phyloP scores from a whole-genome alignment of 75 land plant species.

The Picea glauca region DNA sequence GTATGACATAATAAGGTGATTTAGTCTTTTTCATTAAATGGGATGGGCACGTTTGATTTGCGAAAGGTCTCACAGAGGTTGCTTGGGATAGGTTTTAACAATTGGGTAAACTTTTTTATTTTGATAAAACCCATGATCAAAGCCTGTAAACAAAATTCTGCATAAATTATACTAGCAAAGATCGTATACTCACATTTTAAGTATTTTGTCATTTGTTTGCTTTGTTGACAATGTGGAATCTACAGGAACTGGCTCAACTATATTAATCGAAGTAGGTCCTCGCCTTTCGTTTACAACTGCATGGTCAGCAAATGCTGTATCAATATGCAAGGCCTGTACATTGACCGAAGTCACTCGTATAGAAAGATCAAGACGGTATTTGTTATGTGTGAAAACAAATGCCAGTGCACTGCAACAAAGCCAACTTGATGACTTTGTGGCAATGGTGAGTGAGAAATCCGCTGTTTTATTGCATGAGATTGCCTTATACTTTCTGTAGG shows the following conservation, averaged over 20 bases:
- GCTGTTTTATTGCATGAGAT: background rate
- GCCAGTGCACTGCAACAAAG: conserved; percentile 34
- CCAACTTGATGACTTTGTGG: conserved; percentile 66
- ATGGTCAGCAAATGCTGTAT: conserved; percentile 97
- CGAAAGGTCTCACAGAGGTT: no score
- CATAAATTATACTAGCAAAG: no score
- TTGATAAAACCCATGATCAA: no score
- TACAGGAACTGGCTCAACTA: conserved; percentile 13
- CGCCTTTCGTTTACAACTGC: conserved; percentile 94
- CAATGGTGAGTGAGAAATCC: conserved; percentile 37
- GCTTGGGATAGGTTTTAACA: no score
- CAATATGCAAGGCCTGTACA: conserved; percentile 81
- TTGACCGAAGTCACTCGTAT: conserved; percentile 74
- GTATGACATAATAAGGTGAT: no score
- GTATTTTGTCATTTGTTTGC: background rate
- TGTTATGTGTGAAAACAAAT: conserved; percentile 53
- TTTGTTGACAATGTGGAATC: background rate
- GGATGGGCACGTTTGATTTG: no score
- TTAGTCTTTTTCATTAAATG: no score
- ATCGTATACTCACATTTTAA: no score
- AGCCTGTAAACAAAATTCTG: no score
- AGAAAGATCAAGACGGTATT: conserved; percentile 85
- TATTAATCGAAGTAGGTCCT: conserved; percentile 89
- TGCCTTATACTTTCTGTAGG: background rate
- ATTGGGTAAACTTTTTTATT: no score